Base-by-base conservation (phyloP, 2,329 filamentous ascomycete species). In the Microsporum canis region DNA sequence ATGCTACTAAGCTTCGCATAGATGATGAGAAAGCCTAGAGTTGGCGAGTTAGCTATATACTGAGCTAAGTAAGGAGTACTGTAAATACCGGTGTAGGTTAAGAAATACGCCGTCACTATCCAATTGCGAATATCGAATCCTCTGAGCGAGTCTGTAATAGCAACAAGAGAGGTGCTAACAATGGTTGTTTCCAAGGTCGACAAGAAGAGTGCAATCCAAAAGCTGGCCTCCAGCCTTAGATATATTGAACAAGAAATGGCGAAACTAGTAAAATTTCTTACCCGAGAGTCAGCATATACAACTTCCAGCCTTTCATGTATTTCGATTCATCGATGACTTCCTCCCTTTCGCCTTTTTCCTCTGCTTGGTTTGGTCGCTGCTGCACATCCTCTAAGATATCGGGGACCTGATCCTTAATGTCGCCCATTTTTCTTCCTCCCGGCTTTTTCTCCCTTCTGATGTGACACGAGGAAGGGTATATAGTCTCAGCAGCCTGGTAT, bases 161-260 rank as follows among this genome's bases (percentile, higher is more conserved):
- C 75, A 0, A 80, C 74, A 0, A 81, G 68, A 5, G 79, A 75
- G 0, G 79, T 81, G 68, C 75, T 78, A n/a, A 82, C 77, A 31
- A 80, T 80, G 3, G 78, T 79, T 5, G 74, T 78, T 62, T 81
- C 79, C 2, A 79, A 68, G 0, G 74, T 76, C 0, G 78, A 76
- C 2, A 82, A 70, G 43, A 80, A 73, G 2, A 78, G 68, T 41
- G 65, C 63, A 36, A 70, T 29, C 31, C 66, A 68, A 7, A 69
- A 41, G 3, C 67, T 70, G 49, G 3, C 4, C 5, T 17, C 41
- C 43, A 59, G 27, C 34, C 10, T 36, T 49, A 49, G 27, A 6
- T 29, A 49, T 17, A 49, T 49, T 49, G n/a, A 29, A 17, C 43
- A 49, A n/a, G 8, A 17, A 49, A 12, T 49, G 6, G 43, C 7